Base-by-base conservation (phyloP, 1,284 basidiomycete species). In the Cryptococcus wingfieldii region DNA sequence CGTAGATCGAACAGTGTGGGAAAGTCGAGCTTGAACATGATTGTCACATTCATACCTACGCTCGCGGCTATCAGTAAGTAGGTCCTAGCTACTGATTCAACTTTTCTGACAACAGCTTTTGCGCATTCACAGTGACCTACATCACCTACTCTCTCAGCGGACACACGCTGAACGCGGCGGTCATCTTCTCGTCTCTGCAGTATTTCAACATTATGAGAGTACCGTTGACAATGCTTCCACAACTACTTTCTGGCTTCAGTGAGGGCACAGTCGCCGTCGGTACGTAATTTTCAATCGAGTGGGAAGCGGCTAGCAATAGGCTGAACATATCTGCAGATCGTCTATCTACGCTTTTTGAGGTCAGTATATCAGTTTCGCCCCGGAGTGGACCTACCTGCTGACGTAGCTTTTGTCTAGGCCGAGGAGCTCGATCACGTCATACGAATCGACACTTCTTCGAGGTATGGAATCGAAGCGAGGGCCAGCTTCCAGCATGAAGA, bases 131-230 rank as follows among this genome's bases (percentile, higher is more conserved):
- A 63, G 64, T 90, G 53, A 85, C 87, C 3, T 89, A 91, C 70
- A 83, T 90, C 65, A 86, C 85, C 0, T 90, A 88, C 68, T 80
- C 81, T 1, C 74, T 85, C 6, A 83, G 80, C 23, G 85, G 85
- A 0, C 84, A 89, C 67, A 85, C 61, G 23, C 23, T 23, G 3
- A 23, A 23, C 23, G 78, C 88, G 7, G 85, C 86, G 1, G 80
- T 83, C 63, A 86, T 90, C 58, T 90, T 90, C 75, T 82, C 83
- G 18, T 83, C 84, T 14, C 74, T 91, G 14, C 85, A 88, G 59
- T 80, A 86, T 56, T 88, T 90, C 80, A 86, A 86, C 64, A 83
- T 89, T 14, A 38, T 70, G 2, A 59, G 60, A 41, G n/a, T 19
- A 5, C 68, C 74, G 38, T 59, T 74, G 14, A 57, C 66, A 47